phyloP scores from a whole-genome alignment of 768 basidiomycete species.

The Pulveroboletus sp. region DNA sequence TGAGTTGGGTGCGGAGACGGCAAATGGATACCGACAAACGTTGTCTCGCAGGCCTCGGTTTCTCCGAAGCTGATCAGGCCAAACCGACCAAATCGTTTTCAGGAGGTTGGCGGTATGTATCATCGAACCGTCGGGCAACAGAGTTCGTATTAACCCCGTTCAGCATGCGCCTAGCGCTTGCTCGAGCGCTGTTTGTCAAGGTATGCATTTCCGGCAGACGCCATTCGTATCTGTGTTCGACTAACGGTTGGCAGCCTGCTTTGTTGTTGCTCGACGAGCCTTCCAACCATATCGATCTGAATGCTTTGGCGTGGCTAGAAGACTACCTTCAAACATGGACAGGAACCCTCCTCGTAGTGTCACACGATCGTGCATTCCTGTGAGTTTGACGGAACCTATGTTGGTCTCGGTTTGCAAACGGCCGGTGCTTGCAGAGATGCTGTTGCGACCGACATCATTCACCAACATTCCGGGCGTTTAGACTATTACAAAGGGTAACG shows the following conservation, averaged over 20 bases:
- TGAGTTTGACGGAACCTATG: slow-evolving; percentile 30
- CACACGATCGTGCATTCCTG: slow-evolving; percentile 97
- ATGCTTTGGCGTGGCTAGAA: slow-evolving; percentile 96
- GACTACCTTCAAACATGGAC: slow-evolving; percentile 96
- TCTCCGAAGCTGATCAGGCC: slow-evolving; percentile 82
- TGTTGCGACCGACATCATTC: slow-evolving; percentile 97
- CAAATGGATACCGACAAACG: background rate
- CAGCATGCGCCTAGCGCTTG: slow-evolving; percentile 94
- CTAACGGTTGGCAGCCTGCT: slow-evolving; percentile 45
- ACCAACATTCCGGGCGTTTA: slow-evolving; percentile 86
- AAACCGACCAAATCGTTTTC: slow-evolving; percentile 82
- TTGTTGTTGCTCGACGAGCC: slow-evolving; percentile 87
- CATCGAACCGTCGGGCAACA: background rate
- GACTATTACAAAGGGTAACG: slow-evolving; percentile 95
- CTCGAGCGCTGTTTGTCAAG: slow-evolving; percentile 95
- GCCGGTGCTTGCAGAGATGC: slow-evolving; percentile 55
- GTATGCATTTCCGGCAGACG: slow-evolving; percentile 28
- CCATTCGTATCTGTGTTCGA: background rate
- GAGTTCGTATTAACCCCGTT: background rate
- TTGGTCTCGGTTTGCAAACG: background rate
- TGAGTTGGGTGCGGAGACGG: slow-evolving; percentile 22
- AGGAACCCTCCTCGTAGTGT: slow-evolving; percentile 91
- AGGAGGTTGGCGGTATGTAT: slow-evolving; percentile 84
- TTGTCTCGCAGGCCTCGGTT: slow-evolving; percentile 68
- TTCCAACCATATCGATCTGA: slow-evolving; percentile 95